phyloP scores from a whole-genome alignment of 1,139 yeast species.

The Diutina scorzettiae region DNA sequence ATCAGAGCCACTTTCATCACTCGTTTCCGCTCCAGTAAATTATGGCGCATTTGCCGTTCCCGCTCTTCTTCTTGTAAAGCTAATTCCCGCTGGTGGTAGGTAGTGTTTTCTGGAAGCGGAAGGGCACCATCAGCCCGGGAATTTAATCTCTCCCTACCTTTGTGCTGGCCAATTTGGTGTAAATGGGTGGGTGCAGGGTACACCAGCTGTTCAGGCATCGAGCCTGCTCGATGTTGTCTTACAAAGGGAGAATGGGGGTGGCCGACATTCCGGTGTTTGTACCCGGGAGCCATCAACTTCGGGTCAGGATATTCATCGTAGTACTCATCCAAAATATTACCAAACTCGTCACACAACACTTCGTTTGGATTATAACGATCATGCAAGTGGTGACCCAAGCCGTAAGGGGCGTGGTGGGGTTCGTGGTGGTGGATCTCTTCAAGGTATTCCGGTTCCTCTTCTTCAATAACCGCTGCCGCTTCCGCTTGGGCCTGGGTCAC shows the following conservation, averaged over 20 bases:
- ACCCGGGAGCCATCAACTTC: neutral
- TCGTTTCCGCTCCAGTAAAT: neutral
- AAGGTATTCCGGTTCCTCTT: conserved; percentile 9
- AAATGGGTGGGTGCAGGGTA: neutral
- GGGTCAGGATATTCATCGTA: conserved; percentile 6
- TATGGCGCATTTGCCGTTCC: neutral
- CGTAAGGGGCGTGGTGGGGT: neutral
- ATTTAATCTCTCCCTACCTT: neutral
- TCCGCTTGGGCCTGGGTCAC: neutral
- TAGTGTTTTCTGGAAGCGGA: conserved; percentile 4
- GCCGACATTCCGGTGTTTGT: neutral
- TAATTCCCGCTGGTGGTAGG: conserved; percentile 1
- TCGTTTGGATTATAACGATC: conserved; percentile 6
- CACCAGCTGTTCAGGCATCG: conserved; percentile 1
- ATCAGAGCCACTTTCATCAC: neutral
- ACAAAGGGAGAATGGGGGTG: neutral
- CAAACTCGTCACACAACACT: conserved; percentile 4
- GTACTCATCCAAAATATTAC: neutral
- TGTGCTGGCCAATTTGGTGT: neutral
- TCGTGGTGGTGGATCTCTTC: neutral
- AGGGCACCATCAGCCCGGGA: conserved; percentile 4
- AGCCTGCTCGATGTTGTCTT: neutral
- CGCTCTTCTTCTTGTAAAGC: neutral
- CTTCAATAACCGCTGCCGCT: conserved; percentile 8
- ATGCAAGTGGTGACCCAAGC: neutral